Conservation (phyloP, 106 monocot species). For the Dioscorea alata region DNA sequence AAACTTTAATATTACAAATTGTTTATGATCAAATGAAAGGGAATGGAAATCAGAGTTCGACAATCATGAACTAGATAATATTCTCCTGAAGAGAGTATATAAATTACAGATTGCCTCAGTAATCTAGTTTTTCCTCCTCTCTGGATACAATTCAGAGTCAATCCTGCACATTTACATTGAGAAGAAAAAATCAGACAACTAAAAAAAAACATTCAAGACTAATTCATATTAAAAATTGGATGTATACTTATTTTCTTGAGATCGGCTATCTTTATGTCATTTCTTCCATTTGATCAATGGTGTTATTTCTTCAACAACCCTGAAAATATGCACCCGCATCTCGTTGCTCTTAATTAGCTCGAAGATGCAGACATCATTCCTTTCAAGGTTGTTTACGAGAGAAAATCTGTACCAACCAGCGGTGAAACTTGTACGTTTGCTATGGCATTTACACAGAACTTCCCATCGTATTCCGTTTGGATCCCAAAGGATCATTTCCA, state of each 20-base stretch:
- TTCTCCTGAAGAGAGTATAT: neutral
- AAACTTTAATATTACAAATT: too few species aligned
- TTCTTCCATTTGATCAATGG: neutral
- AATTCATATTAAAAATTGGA: neutral
- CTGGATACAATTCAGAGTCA: neutral
- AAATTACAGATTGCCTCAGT: neutral
- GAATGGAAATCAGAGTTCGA: too few species aligned
- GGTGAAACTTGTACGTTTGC: neutral
- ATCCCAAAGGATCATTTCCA: slow-evolving; percentile 1
- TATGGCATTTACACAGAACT: neutral
- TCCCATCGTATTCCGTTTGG: neutral
- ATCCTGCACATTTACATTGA: neutral
- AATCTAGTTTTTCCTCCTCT: neutral
- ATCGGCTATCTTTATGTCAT: neutral
- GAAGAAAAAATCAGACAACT: neutral
- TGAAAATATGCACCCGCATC: slow-evolving; percentile 4
- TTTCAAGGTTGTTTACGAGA: slow-evolving; percentile 1
- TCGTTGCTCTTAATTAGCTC: neutral
- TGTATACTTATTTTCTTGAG: neutral
- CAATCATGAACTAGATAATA: too few species aligned
- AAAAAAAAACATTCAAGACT: neutral
- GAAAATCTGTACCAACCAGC: slow-evolving; percentile 5
- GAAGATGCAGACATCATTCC: slow-evolving; percentile 1
- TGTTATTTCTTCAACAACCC: neutral
- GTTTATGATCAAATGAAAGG: too few species aligned